Evolutionary conservation across 495 filamentous ascomycete genomes (phyloP), one percentile per base, ranked within the genome.

Genomic region (Aspergillus campestris): DNA sequence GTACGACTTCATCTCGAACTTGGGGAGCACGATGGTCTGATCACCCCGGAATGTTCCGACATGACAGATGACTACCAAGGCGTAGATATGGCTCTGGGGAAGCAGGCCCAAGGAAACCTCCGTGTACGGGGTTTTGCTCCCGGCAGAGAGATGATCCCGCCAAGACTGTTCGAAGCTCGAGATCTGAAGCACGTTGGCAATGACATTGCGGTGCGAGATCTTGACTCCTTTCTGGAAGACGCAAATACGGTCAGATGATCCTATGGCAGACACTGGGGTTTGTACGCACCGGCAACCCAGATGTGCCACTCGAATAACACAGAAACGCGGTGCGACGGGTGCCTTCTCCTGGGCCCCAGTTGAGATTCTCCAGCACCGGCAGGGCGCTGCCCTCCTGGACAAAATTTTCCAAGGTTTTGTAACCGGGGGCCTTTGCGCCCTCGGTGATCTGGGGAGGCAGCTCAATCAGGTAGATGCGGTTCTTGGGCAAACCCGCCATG

Each of bases 281-380:
- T 38, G 8, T 38, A 67, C 75, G 57, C 70, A 87, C 84, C 31
- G 89, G 89, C 38, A 94, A 62, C 7, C 89, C 89, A 31, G 87
- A 92, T 9, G 89, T 95, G 13, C 89, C 89, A 61, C 84, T 89
- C 0, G 87, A 92, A 61, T 90, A 94, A 71, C 89, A 94, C 24
- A 95, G 69, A 59, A 87, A 95, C 0, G 89, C 89, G 9, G 79
- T 79, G 41, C 86, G 83, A 31, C 80, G 79, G 14, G 79, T 79
- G 7, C 84, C 87, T 49, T 94, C 83, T 2, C 89, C 88, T 43
- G 80, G 74, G 6, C 66, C 52, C 87, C 86, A 94, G 41, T 65
- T 71, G 52, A 90, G 58, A 6, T 70, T 69, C 47, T 87, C 84
- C 7, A 90, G 56, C 7, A 73, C 61, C 0, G 81, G 79, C 3